Evolutionary conservation across 306 rosid species (phyloP).

Genomic region (Astragalus membranaceus): DNA sequence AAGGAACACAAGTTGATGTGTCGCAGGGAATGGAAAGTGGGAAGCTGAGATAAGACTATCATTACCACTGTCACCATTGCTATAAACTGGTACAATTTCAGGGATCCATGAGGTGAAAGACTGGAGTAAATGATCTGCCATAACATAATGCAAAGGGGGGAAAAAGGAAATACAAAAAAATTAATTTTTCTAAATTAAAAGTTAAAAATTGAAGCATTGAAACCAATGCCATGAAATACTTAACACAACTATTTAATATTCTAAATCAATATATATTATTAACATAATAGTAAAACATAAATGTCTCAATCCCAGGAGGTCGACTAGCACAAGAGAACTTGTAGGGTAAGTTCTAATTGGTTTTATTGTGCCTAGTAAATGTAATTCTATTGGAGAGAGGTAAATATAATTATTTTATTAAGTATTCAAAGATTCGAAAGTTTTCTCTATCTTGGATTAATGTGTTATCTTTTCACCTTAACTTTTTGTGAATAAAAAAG

Average conservation of each 20-base stretch:
- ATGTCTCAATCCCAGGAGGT: no score
- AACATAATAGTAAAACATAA: no score
- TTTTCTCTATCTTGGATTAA: no score
- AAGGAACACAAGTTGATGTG: conserved; percentile 70
- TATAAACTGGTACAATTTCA: conserved; percentile 80
- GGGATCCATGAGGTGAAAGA: conserved; percentile 57
- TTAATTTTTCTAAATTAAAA: background rate
- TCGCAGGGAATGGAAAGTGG: conserved; percentile 82
- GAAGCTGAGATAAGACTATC: conserved; percentile 81
- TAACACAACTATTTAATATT: background rate
- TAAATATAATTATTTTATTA: no score
- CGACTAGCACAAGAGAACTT: no score
- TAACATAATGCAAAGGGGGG: background rate
- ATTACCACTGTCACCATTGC: conserved; percentile 86
- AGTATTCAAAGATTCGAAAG: no score
- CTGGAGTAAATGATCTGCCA: conserved; percentile 68
- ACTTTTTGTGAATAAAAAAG: no score
- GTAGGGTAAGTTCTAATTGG: no score
- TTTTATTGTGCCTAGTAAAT: no score
- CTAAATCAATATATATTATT: background rate
- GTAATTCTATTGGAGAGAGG: no score
- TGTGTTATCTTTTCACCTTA: no score
- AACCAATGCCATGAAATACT: background rate
- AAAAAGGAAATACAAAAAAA: background rate
- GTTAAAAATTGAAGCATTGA: background rate